Evolutionary conservation across 495 filamentous ascomycete genomes (phyloP), one percentile per base, ranked within the genome.

Genomic region (Xylaria sp.): DNA sequence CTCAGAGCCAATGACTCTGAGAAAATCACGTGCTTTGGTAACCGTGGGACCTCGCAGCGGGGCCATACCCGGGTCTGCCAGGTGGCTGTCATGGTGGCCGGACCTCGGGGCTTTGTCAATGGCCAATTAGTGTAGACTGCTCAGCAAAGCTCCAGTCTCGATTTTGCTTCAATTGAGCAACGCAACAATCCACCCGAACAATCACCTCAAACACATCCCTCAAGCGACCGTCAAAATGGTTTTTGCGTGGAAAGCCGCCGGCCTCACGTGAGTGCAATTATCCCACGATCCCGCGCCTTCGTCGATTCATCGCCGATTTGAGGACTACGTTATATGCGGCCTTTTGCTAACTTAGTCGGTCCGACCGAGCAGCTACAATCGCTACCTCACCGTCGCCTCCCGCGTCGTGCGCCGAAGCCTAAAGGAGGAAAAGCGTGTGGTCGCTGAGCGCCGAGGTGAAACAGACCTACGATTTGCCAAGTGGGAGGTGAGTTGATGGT

Each of bases 201-300:
- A 68, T 67, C 72, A 79, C 76, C 71, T 70, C 71, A 75, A 74
- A 19, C 73, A 68, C 66, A 57, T 69, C 71, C 75, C 75, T 75
- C 68, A 77, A 80, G 73, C 71, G 72, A 80, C 71, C 79, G 82
- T 89, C 91, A 94, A 90, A 87, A 99, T 99, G 96, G 89, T 93
- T 82, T 95, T 94, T 85, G 93, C 94, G 80, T 99, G 97, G 97
- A 98, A 98, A 92, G 89, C 94, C 78, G 91, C 96, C 80, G 96
- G 97, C 86, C 86, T 98, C 78, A 97, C 92, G 97, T 98, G 91
- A 82, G 92, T 77, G 58, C 53, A 7, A 62, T 61, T n/a, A 6
- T 52, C 53, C 68, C 31, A 17, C 0, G 53, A 12, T 24, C 29
- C 19, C 35, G 24, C 29, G 7, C 61, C 33, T 59, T 15, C 21